A percentile compares a stretch with the other conserved stretches of the same genome.
phyloP scores from a whole-genome alignment of 2,329 filamentous ascomycete genomes.

The Claviceps monticola region DNA sequence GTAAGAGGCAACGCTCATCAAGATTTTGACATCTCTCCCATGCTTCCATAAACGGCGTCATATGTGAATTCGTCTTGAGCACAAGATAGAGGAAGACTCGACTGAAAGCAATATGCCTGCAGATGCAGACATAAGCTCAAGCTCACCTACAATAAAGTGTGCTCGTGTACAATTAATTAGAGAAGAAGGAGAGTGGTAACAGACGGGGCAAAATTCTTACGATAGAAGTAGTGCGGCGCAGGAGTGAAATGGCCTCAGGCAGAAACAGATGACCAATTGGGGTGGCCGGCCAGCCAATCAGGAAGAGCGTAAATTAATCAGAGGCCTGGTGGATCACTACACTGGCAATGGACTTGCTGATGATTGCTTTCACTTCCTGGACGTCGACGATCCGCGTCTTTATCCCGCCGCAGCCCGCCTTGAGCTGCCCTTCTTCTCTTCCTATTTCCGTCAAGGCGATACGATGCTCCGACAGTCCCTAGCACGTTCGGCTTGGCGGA shows the following conservation, averaged over 20 bases:
- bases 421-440: conserved; percentile 21
- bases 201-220: conserved; percentile 10
- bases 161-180: conserved; percentile 49
- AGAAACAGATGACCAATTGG: background rate
- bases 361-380: conserved; percentile 19
- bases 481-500: conserved; percentile 55
- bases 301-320: conserved; percentile 29
- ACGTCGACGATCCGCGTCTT: conserved; percentile 27
- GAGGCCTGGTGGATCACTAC: conserved; percentile 10
- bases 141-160: conserved; percentile 61
- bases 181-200: conserved; percentile 27
- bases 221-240: conserved; percentile 5
- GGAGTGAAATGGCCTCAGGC: conserved; percentile 4
- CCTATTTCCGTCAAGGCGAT: conserved; percentile 40
- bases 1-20: conserved; percentile 55
- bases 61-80: conserved; percentile 39
- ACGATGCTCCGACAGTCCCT: conserved; percentile 57
- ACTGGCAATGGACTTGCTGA: conserved; percentile 14
- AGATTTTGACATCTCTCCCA: conserved; percentile 41
- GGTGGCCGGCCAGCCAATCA: conserved; percentile 24
- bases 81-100: conserved; percentile 63
- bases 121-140: conserved; percentile 32
- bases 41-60: conserved; percentile 60
- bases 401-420: conserved; percentile 19
- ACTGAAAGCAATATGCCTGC: conserved; percentile 29